Base-by-base conservation (phyloP, 2,329 filamentous ascomycete species). In the Monilinia aucupariae region DNA sequence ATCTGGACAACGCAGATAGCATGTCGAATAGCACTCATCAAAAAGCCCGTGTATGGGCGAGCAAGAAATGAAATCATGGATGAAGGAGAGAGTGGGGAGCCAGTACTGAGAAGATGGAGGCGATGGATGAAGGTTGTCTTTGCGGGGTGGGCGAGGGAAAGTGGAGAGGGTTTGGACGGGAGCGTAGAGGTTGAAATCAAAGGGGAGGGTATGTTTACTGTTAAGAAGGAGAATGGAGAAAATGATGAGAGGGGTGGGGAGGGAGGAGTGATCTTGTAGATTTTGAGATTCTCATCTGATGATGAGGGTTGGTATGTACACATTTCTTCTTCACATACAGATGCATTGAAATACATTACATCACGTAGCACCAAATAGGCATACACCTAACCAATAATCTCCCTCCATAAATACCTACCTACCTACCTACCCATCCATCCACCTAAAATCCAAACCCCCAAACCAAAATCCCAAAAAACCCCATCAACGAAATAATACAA, bases 1-100 rank as follows among this genome's bases (percentile, higher is more conserved):
- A 88, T 96, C 13, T 97, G 93, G 93, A 87, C 91, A 3, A 93
- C 92, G 37, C 92, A 97, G 78, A 85, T 97, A 55, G 85, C 90
- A 1, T 87, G 87, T 69, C 88, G 93, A 13, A 85, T 97, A 64
- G 91, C 89, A 0, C 78, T 97, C 59, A 85, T 92, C 71, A 92
- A 92, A 71, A 79, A 85, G 55, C 85, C 88, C 0, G 75, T 74
- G 72, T 85, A 72, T 79, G 75, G 66, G 62, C 69, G 70, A 30
- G 73, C 71, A 37, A 73, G 73, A 63, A 74, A 73, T 61, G 66
- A 52, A 49, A 70, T 73, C 12, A 7, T 62, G 43, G 71, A 72
- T 41, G 76, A 77, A 37, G 76, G 76, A 25, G 76, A 76, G 60
- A 77, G 77, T 62, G 76, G 77, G 3, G 80, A 77, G 53, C 73